Base-by-base conservation (phyloP, 305 asterid species). In the Fraxinus sp. region DNA sequence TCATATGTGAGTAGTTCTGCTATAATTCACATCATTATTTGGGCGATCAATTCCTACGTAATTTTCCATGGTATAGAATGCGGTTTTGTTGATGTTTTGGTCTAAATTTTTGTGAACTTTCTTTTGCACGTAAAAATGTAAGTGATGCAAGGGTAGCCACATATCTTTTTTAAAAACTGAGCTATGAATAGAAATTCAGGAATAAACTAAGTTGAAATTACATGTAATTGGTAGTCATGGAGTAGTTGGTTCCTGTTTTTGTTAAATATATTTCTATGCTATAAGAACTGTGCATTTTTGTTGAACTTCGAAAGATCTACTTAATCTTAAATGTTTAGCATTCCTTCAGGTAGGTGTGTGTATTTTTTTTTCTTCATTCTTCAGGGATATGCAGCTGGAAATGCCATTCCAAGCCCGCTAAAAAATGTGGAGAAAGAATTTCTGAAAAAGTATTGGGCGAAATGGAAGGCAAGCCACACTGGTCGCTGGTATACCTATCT, bases 311-410 rank as follows among this genome's bases (percentile, higher is more conserved):
- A 33, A 55, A 30, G 13, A 41, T 55, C 20, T 72, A 55, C 57
- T 37, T 57, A 14, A 75, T 77, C 41, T 80, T 82, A 37, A 68
- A 49, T 62, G 55, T 39, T 62, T 79, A 84, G 83, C 72, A 37
- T 77, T 49, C 82, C 26, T 73, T 71, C 6, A 74, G 46, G 85
- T 59, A 64, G 81, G 8, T 59, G 46, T 77, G 4, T 33, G n/a
- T 78, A 33, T 55, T 81, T 35, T 10, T 81, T 83, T 30, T 86
- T 77, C 82, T 81, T 90, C 84, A 79, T 85, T 73, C 62, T 82
- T 76, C 86, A 96, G 98, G 99, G 99, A 75, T 96, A 96, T 89
- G 98, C 97, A 20, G 97, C 99, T 84, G 99, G 99, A 83, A 90
- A 87, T 87, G 90, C 92, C 77, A 57, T 94, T 81, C 99, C 99